Evolutionary conservation across 305 asterid genomes (phyloP).

Genomic region (Salvia sclarea): DNA sequence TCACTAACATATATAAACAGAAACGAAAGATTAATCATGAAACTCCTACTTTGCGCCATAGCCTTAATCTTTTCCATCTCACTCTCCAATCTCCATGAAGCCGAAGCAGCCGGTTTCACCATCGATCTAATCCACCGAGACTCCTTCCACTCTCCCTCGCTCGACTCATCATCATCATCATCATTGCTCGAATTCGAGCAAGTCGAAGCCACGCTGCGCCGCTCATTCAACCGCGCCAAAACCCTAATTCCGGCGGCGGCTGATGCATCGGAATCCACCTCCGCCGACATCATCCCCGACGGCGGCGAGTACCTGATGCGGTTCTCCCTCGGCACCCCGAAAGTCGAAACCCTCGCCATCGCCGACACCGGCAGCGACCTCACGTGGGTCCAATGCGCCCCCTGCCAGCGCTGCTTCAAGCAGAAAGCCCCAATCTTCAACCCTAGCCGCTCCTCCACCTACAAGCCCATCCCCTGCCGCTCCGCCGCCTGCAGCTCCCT

Average conservation of each 20-base stretch:
- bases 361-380: constrained; percentile 70
- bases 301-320: constrained; percentile 55
- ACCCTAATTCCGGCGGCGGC: not conserved
- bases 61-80: constrained; percentile 27
- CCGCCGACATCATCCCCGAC: constrained; percentile 32
- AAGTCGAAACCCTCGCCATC: constrained; percentile 43
- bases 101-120: constrained; percentile 42
- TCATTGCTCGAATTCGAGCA: too few relatives aligned
- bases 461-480: constrained; percentile 35
- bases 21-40: too few relatives aligned
- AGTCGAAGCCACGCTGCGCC: constrained; percentile 30
- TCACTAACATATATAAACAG: too few relatives aligned
- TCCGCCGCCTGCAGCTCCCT: constrained; percentile 33
- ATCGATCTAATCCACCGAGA: constrained; percentile 52
- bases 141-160: constrained; percentile 43
- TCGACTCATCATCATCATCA: constrained; percentile 10
- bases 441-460: constrained; percentile 45
- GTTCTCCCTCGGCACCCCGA: constrained; percentile 56
- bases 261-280: constrained; percentile 18
- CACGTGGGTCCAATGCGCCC: constrained; percentile 67
- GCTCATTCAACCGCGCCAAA: constrained; percentile 41
- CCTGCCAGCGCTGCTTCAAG: constrained; percentile 48
- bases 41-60: constrained; percentile 12
- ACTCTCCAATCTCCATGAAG: too few relatives aligned
- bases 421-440: constrained; percentile 46